Base-by-base conservation (phyloP, 2,329 filamentous ascomycete species). In the Tolypocladium sp. region DNA sequence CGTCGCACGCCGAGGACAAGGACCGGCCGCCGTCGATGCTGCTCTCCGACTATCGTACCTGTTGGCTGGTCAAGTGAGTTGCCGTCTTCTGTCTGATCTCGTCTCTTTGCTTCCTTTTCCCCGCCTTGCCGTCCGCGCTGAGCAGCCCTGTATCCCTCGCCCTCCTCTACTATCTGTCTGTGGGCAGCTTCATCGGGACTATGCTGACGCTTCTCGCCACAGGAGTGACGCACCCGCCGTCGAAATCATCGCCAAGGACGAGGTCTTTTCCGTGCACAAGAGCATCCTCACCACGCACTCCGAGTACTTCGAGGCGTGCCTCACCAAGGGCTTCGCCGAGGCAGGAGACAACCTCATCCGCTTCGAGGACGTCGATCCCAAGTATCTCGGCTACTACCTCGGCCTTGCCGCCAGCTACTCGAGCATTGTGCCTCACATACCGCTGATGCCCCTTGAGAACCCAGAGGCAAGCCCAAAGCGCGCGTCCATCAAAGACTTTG, bases 31-130 rank as follows among this genome's bases (percentile, higher is more conserved):
- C 63, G n/a, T 68, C 69, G 13, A 57, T 65, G 33, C 65, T 72
- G 12, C 65, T 70, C 5, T 63, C 66, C 1, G 71, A 74, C 59
- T 64, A 62, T 62, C 70, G 71, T 49, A 72, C 67, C 9, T 64
- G 68, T 9, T 74, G 72, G 72, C 68, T 73, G 2, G 59, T 73
- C 9, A 70, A 69, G 72, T 74, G 67, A 35, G 68, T 64, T 30
- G 25, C 17, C 30, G 17, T 22, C 13, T 22, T 53, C 25, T 53
- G 27, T 53, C 10, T 37, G 9, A 22, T 53, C 8, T 37, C 51
- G 1, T 22, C 10, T 51, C 52, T 41, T 41, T 8, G 30, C 30
- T 33, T 33, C 30, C 2, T 33, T 8, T 33, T 8, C 7, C 30
- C 30, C 9, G 30, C 30, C 30, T 33, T 38, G 33, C 52, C 22